Evolutionary conservation across 768 basidiomycete genomes (phyloP).

Genomic region (Suillus ampliporus): DNA sequence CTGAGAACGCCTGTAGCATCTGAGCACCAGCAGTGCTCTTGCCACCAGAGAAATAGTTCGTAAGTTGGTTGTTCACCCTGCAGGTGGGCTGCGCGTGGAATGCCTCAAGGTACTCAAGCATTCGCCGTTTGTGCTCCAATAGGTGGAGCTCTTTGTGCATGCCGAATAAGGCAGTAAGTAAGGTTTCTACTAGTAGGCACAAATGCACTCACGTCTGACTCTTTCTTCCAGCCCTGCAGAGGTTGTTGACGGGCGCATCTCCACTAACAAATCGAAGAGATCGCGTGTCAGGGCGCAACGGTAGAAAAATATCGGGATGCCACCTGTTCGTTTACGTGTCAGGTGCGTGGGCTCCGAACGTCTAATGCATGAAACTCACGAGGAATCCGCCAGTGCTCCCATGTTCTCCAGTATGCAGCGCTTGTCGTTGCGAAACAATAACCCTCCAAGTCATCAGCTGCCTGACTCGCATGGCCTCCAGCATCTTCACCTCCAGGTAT

Average conservation of each 20-base stretch:
- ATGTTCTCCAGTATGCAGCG: no score
- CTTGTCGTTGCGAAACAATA: no score
- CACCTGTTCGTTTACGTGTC: slow-evolving; percentile 14
- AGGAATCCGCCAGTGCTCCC: no score
- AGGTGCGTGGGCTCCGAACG: no score
- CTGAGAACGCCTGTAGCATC: background rate
- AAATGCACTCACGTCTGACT: slow-evolving; percentile 25
- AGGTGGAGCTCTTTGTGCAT: slow-evolving; percentile 28
- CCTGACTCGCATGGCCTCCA: no score
- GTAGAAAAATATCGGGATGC: slow-evolving; percentile 25
- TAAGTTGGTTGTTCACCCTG: background rate
- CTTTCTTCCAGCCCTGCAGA: slow-evolving; percentile 28
- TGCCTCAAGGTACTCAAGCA: slow-evolving; percentile 22
- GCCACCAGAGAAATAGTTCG: background rate
- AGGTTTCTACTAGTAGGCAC: no score
- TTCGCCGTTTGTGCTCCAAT: no score
- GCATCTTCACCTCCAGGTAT: no score
- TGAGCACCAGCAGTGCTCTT: no score
- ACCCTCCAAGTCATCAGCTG: no score
- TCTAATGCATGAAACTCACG: no score
- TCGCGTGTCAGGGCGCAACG: slow-evolving; percentile 25
- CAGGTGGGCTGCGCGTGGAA: slow-evolving; percentile 5
- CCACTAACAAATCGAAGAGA: slow-evolving; percentile 30
- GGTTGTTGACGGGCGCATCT: slow-evolving; percentile 24
- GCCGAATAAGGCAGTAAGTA: no score